Conservation (phyloP, 192 early-diverging fungal species). For the Umbelopsis isabellina region DNA sequence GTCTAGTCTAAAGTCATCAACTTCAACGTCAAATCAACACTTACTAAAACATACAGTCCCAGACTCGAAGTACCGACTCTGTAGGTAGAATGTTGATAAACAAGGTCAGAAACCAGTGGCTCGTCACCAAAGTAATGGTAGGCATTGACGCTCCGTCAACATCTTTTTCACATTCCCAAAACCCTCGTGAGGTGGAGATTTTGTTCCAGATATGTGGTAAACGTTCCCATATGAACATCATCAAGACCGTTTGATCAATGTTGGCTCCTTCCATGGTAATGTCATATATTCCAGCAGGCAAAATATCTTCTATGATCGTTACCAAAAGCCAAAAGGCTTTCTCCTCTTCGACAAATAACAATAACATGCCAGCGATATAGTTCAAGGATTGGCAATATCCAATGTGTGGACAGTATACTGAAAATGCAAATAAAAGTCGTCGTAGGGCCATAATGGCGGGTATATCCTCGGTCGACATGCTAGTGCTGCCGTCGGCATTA, state of each 20-base stretch:
- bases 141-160: conserved; percentile 57
- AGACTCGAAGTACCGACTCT: conserved; percentile 68
- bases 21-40: background rate
- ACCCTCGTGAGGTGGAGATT: conserved; percentile 42
- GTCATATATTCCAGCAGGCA: conserved; percentile 79
- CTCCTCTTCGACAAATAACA: conserved; percentile 75
- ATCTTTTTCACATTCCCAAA: conserved; percentile 51
- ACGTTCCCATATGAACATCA: conserved; percentile 59
- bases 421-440: conserved; percentile 72
- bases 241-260: conserved; percentile 70
- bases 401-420: conserved; percentile 68
- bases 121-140: conserved; percentile 74
- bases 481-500: conserved; percentile 24
- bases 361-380: conserved; percentile 72
- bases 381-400: conserved; percentile 89
- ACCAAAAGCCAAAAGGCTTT: conserved; percentile 81
- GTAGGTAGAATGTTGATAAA: conserved; percentile 80
- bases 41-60: conserved; percentile 70
- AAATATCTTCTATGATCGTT: conserved; percentile 69
- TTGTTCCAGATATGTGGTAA: conserved; percentile 55
- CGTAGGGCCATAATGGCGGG: conserved; percentile 62
- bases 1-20: background rate
- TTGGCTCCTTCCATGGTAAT: conserved; percentile 73
- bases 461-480: conserved; percentile 45
- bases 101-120: conserved; percentile 82